These are phyloP conservation scores for Arthroderma sp. DNA, from an alignment of 2,329 filamentous ascomycete genomes.

Conservation along the genomic window DNA sequence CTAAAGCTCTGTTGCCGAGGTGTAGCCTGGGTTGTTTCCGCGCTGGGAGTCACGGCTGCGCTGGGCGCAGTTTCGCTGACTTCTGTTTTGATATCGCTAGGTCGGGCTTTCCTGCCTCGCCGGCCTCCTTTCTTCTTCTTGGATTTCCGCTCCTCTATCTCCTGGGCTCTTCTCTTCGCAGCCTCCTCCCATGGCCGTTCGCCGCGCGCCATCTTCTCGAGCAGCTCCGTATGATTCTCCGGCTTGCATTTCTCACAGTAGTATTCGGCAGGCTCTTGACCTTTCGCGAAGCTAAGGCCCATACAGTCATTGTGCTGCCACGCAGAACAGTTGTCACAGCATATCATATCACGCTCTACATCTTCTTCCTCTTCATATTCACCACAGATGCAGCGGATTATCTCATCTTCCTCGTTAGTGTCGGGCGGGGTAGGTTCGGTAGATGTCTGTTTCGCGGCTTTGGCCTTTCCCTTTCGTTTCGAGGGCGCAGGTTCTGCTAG, in stretches of 20 bases:
- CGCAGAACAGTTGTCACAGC: constrained; percentile 78
- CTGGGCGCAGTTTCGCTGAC: constrained; percentile 23
- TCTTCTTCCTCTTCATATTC: constrained; percentile 75
- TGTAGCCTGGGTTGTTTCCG: constrained; percentile 15
- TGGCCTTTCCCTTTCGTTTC: constrained; percentile 35
- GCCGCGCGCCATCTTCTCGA: constrained; percentile 64
- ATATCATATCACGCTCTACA: constrained; percentile 83
- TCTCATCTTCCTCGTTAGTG: constrained; percentile 48
- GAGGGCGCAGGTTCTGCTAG: constrained; percentile 47
- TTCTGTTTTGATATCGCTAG: constrained; percentile 47
- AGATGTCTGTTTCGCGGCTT: constrained; percentile 33
- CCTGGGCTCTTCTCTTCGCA: constrained; percentile 49
- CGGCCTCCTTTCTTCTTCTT: constrained; percentile 44
- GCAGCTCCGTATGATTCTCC: constrained; percentile 64
- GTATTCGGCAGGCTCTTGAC: constrained; percentile 70
- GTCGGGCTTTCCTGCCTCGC: constrained; percentile 50
- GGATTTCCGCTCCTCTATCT: constrained; percentile 44
- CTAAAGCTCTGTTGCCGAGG: constrained; percentile 20
- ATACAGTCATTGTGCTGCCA: constrained; percentile 99
- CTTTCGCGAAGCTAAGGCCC: constrained; percentile 62
- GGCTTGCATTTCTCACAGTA: constrained; percentile 86
- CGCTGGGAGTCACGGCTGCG: constrained; percentile 13
- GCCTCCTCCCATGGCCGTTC: constrained; percentile 76
- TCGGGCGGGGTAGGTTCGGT: constrained; percentile 32
- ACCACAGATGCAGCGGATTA: constrained; percentile 89